Evolutionary conservation across 768 basidiomycete genomes (phyloP), one percentile per base, ranked within the genome.

Genomic region (Amanita exitialis): DNA sequence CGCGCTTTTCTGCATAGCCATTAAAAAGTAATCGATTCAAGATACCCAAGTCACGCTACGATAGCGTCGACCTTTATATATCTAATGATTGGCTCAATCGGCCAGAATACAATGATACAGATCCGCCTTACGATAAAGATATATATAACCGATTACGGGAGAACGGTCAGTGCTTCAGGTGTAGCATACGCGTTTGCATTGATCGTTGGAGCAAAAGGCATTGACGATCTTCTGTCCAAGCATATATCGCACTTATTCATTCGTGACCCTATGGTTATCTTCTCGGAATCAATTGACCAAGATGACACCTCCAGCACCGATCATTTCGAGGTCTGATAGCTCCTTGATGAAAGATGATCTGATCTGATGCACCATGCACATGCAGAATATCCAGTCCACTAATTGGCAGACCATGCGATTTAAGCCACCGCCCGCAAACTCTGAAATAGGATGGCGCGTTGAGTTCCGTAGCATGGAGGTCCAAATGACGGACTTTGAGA

Each of bases 401-500:
- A 99, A 99, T 61, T 99, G 96, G 96, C 96, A 99, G 69, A 97
- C 96, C 0, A 74, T 99, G 28, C 81, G 96, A 44, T 99, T 99
- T 78, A 99, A 99, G 64, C 96, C 96, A 2, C 96, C 96, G 10
- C 95, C 96, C 23, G 84, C 90, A 4, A 83, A 88, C 49, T 92
- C 95, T 4, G 65, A 81, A 6, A 97, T 98, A 49, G 96, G 95
- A 28, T 99, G 96, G 96, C 77, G 96, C 36, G 95, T 98, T 4
- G 96, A 99, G 64, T 99, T 99, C 69, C 77, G 96, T 52, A 91
- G 89, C 64, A 98, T 98, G 96, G 96, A 99, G 65, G 93, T 98
- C 2, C 96, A 98, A 62, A 79, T 97, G 63, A 98, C 96, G 7
- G 96, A 99, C 69, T 99, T 93, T 60, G 96, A 98, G 71, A 99